Base-by-base conservation (phyloP, 148 eudicot species). In the Diospyros lotus region DNA sequence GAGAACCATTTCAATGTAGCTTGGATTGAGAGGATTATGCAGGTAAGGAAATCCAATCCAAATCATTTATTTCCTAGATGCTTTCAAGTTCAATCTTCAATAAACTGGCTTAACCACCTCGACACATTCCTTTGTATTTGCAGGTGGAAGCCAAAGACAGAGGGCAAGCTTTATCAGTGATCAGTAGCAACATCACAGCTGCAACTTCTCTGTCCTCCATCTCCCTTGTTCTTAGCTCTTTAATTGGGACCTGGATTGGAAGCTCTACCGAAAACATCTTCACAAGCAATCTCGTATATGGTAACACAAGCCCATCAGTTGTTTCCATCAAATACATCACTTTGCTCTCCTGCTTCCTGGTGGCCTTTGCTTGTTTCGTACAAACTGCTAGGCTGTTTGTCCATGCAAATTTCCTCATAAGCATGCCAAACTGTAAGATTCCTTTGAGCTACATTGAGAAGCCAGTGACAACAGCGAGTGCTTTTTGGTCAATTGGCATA, bases 161-260 rank as follows among this genome's bases (percentile, higher is more conserved):
- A 73, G 86, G 84, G 5, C 58, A 76, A 28, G 87, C 90, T 1
- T 64, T 87, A 63, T 12, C 84, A 5, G 91, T 90, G 7, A 83
- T 91, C 8, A 60, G 74, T 66, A 73, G 64, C 84, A 85, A 84
- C 75, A 71, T 85, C 77, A 58, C 84, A 9, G 90, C 89, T 60
- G 81, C 93, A 48, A 82, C 83, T 9, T 83, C 65, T 76, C 68
- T 93, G 72, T 77, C 92, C 43, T 84, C 96, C 6, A 74, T 78
- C 62, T 82, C 86, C 7, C 81, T 93, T 5, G 85, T 82, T 7
- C 80, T 93, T 2, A 81, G 88, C 72, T 86, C 98, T 28, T 67
- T 93, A 9, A 89, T 91, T 2, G 98, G 92, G 39, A 84, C 96
- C 41, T 89, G 90, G 90, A 59, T 91, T 2, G 92, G 88, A 64